Base-by-base conservation (phyloP, 768 basidiomycete genomes). In the Kondoa subrosea region DNA sequence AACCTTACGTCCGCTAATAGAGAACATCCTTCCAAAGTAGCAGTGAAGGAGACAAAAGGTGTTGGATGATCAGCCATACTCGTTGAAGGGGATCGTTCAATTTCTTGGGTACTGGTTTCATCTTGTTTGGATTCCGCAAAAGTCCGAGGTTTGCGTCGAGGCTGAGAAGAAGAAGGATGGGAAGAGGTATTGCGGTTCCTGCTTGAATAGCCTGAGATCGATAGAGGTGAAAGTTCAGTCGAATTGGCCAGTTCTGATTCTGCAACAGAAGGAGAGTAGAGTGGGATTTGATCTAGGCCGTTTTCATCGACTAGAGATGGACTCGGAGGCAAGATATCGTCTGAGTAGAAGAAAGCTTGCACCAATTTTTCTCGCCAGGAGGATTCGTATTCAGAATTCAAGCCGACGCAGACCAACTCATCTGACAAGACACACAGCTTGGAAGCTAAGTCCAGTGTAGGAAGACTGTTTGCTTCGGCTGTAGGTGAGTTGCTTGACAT, bases 31-130 rank as follows among this genome's bases (percentile, higher is more conserved):
- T 89, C 88, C 26, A 80, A 77, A 3, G 87, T 88, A 69, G 86
- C 81, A 21, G 87, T 88, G 74, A 89, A 86, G 70, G 83, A 86
- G 77, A 89, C 85, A 78, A 90, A 89, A 1, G 87, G 84, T n/a
- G 57, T 32, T 1, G 69, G 69, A 57, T 64, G 62, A 16, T 64
- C 61, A 12, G 69, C 32, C 1, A 40, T 32, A 29, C 16, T 27
- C 21, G 69, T 67, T 1, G 59, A 25, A 29, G 31, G 30, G 15
- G 50, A 31, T 3, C 27, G 15, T 50, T 50, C 40, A 34, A n/a
- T 27, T 33, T 17, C 27, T 63, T n/a, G n/a, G n/a, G n/a, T n/a
- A n/a, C n/a, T n/a, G n/a, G 57, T 30, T 34, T 16, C 58, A 16
- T 61, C 65, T 25, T 40, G 50, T 25, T 26, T 34, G 21, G 34